Base-by-base conservation (phyloP, 345 rosid species). In the Citrus hindsii region DNA sequence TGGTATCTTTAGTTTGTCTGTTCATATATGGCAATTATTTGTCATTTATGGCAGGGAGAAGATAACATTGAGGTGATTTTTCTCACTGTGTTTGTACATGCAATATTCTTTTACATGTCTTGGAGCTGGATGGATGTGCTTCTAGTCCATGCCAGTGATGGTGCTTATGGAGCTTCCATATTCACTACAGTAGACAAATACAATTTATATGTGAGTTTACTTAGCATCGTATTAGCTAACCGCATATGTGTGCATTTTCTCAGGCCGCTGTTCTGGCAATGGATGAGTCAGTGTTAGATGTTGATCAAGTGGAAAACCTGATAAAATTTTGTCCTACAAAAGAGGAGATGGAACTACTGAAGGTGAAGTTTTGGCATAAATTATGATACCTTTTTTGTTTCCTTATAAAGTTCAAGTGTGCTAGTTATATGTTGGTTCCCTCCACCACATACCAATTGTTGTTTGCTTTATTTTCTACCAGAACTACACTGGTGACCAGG, bases 341-440 rank as follows among this genome's bases (percentile, higher is more conserved):
- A 83, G 99, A 97, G 87, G 99, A 97, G 90, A 94, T 94, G 98
- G 99, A 96, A 82, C 90, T 84, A 83, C 93, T 96, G 53, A 96
- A 96, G 99, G 99, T 96, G 75, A 83, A 69, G 58, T 55, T 81
- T 75, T 86, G 51, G 65, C 79, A 67, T 84, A 33, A 68, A 77
- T 25, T 73, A 33, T 67, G 60, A 69, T 73, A 82, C 56, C 46
- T 10, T 71, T 77, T 46, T 42, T 59, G 3, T 61, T 70, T 69
- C 19, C 30, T 64, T 56, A 21, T 77, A 6, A 6, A 33, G 8
- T 67, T 53, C 24, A 77, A 32, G 32, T 30, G 55, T 69, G 58
- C 37, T 19, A 5, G 16, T 24, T 56, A 24, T 25, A 12, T 60
- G 18, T 30, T 62, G 33, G 21, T 37, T 9, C 55, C 30, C 21